Conservation (phyloP, 108 stramenopile species). For the Mayamaea pseudoterrestris region DNA sequence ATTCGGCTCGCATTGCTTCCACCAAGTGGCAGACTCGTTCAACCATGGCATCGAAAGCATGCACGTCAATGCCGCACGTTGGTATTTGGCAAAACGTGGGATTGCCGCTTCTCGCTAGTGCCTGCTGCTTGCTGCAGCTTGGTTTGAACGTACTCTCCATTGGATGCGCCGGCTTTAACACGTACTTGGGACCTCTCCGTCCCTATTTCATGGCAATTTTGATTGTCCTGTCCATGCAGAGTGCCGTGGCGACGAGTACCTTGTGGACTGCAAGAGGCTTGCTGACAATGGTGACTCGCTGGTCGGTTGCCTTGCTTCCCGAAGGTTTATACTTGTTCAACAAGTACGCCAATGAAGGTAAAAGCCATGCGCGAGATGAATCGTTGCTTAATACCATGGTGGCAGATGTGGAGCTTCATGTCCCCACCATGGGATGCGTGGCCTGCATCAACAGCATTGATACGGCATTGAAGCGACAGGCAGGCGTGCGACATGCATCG, state of each 20-base stretch:
- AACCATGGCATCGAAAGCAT: too few relatives aligned
- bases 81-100: too few relatives aligned
- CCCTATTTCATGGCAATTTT: constrained; percentile 33
- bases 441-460: constrained; percentile 77
- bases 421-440: constrained; percentile 81
- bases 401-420: constrained; percentile 24
- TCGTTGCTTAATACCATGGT: too few relatives aligned
- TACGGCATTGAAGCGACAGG: constrained; percentile 20
- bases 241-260: constrained; percentile 1
- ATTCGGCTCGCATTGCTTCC: too few relatives aligned
- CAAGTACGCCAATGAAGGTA: neutral
- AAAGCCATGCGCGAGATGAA: neutral
- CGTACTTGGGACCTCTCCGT: constrained; percentile 50
- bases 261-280: constrained; percentile 12
- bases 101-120: constrained; percentile 46
- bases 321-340: constrained; percentile 24
- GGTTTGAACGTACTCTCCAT: constrained; percentile 47
- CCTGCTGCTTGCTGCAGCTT: constrained; percentile 74
- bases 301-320: constrained; percentile 48
- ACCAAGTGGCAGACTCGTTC: too few relatives aligned
- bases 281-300: constrained; percentile 12
- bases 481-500: neutral
- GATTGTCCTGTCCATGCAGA: neutral
- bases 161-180: constrained; percentile 82
- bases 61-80: too few relatives aligned